Conservation (phyloP, 306 rosid genomes). For the Oemleria cerasiformis region DNA sequence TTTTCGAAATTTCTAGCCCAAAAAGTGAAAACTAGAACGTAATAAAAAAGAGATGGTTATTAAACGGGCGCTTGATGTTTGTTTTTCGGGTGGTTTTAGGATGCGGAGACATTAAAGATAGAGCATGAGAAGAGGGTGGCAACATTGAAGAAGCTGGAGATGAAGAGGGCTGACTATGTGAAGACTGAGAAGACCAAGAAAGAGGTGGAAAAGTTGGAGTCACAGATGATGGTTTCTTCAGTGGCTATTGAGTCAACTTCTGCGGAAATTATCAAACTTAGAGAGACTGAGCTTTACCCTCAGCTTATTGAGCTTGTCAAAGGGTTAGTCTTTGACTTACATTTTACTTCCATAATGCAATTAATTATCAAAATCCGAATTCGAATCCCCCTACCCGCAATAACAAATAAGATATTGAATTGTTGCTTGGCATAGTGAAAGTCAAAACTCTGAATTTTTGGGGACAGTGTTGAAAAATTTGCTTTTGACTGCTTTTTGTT, state of each 20-base stretch:
- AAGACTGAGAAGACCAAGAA: conserved; percentile 87
- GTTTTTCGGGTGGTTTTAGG: conserved; percentile 34
- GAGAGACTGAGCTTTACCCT: conserved; percentile 84
- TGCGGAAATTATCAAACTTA: conserved; percentile 69
- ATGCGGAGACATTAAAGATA: conserved; percentile 63
- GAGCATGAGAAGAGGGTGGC: conserved; percentile 75
- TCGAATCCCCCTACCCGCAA: no score
- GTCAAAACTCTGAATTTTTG: conserved; percentile 30
- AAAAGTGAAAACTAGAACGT: no score
- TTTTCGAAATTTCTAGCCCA: no score
- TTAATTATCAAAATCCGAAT: no score
- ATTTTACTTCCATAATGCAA: no score
- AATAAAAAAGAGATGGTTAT: background rate
- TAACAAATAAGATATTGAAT: background rate
- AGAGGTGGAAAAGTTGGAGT: conserved; percentile 86
- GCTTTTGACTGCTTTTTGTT: conserved; percentile 44
- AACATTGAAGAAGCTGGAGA: conserved; percentile 70
- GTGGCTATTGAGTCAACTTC: conserved; percentile 91
- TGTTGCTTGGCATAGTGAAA: background rate
- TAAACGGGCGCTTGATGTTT: background rate
- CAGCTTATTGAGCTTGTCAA: conserved; percentile 83
- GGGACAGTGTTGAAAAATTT: conserved; percentile 5
- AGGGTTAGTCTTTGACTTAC: conserved; percentile 62
- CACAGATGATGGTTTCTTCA: conserved; percentile 88
- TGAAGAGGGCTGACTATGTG: conserved; percentile 81